Evolutionary conservation across 2,329 filamentous ascomycete genomes (phyloP), one percentile per base, ranked within the genome.

Genomic region (Sordariomycetes sp.): DNA sequence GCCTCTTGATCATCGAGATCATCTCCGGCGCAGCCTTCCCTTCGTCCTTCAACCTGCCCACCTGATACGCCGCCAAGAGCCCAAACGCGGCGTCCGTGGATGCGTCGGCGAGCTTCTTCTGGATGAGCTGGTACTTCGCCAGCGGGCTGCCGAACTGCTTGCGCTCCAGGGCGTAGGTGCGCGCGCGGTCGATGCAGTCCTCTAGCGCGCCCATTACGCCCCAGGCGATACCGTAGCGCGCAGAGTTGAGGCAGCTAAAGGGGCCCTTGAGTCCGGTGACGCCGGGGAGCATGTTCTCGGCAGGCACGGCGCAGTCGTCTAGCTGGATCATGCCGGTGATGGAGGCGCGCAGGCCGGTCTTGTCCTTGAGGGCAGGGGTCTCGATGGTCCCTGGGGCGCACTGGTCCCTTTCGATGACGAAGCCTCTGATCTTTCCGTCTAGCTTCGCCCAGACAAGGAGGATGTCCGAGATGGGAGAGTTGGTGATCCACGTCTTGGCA

Each of bases 291-390:
- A 97, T 95, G 74, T 96, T 96, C 64, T 83, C 88, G 62, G 85
- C 84, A 0, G 90, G 85, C 0, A 99, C 89, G 0, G 92, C 92
- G 62, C 89, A 91, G 62, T 88, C 84, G 62, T 96, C 92, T 67
- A 99, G 80, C 64, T 96, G 90, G 62, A 99, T 96, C 94, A 97
- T 97, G 58, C 94, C 94, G 1, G 94, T 99, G 61, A 96, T 87
- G 13, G 89, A 95, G 15, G 94, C 94, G 59, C 94, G 81, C 35
- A 99, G 81, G 1, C 91, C 94, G 61, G 88, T 96, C 80, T 99
- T 99, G 75, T 97, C 83, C 76, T 94, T 95, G 69, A 99, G 86
- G 12, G 87, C 75, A 1, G 94, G 94, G 8, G 94, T 99, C 69
- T 94, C 89, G 15, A 97, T 77, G 1, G 91, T 95, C 2, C 92